These are phyloP conservation scores for Alternaria sp. DNA, from an alignment of 2,329 filamentous ascomycete species.

Conservation along the genomic window DNA sequence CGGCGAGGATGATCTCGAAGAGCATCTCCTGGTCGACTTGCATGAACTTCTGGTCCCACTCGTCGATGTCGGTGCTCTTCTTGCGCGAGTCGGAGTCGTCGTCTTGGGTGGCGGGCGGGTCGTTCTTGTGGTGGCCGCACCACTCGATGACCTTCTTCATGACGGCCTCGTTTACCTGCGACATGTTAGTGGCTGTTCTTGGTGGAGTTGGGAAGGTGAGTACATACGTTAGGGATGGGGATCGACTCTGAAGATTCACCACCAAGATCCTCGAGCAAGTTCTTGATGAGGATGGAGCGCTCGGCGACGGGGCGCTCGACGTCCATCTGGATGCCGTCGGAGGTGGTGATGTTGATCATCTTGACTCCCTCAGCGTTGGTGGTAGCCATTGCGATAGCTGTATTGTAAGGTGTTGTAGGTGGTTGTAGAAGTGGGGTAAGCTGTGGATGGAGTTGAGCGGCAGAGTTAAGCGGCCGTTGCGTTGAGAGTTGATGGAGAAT, in stretches of 20 bases:
- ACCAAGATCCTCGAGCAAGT: constrained; percentile 94
- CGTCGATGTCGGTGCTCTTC: constrained; percentile 98
- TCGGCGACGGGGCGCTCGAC: constrained; percentile 79
- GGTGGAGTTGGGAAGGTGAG: not conserved
- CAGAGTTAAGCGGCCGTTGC: not conserved
- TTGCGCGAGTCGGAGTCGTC: constrained; percentile 94
- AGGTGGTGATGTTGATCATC: constrained; percentile 54
- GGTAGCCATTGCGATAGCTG: constrained; percentile 31
- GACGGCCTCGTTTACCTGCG: constrained; percentile 84
- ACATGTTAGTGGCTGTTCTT: constrained; percentile 32
- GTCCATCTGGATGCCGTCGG: constrained; percentile 53
- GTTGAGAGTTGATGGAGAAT: not conserved
- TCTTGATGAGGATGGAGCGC: constrained; percentile 95
- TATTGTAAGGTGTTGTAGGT: constrained; percentile 2
- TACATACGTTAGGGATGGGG: constrained; percentile 76
- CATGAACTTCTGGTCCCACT: constrained; percentile 99
- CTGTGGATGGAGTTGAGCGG: constrained; percentile 8
- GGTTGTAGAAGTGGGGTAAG: constrained; percentile 27
- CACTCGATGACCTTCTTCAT: constrained; percentile 97
- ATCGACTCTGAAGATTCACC: constrained; percentile 70
- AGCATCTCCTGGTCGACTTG: constrained; percentile 99
- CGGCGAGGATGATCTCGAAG: constrained; percentile 97
- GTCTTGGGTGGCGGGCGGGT: constrained; percentile 80
- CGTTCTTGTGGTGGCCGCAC: constrained; percentile 93
- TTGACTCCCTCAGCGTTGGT: constrained; percentile 19